phyloP scores from a whole-genome alignment of 2,329 filamentous ascomycete genomes.

The Macrophomina tecta region DNA sequence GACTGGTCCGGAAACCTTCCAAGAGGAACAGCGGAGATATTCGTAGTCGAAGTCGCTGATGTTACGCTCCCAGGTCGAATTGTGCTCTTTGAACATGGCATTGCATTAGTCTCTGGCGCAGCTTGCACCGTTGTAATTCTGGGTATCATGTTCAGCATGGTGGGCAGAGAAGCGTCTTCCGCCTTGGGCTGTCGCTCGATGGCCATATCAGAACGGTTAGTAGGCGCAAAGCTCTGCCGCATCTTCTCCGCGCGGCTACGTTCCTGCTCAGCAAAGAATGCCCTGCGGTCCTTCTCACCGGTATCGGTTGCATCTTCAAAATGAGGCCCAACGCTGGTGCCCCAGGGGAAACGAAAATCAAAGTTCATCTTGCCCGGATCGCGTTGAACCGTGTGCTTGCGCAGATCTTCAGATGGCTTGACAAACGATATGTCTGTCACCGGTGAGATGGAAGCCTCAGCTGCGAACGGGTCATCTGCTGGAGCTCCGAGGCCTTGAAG shows the following conservation, averaged over 20 bases:
- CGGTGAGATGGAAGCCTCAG: conserved; percentile 11
- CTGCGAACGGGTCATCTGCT: conserved; percentile 20
- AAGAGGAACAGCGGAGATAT: neutral
- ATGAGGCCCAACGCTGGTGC: neutral
- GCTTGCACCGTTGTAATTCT: neutral
- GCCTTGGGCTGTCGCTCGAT: neutral
- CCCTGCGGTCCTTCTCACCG: neutral
- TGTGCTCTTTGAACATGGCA: neutral
- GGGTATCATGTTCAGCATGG: neutral
- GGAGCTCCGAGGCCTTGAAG: conserved; percentile 20
- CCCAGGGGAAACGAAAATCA: conserved; percentile 15
- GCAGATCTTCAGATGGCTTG: neutral
- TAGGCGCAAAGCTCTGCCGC: conserved; percentile 6
- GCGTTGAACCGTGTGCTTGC: neutral
- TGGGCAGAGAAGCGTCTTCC: neutral
- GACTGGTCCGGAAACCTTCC: neutral
- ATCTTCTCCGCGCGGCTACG: conserved; percentile 25
- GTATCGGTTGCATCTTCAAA: neutral
- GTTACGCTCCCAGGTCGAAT: neutral
- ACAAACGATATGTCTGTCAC: neutral
- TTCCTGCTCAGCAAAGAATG: conserved; percentile 27
- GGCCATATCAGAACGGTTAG: neutral
- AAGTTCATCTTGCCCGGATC: conserved; percentile 16
- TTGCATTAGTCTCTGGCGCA: neutral
- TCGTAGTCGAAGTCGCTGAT: neutral